Evolutionary conservation across 495 filamentous ascomycete genomes (phyloP).

Genomic region (Choiromyces venosus): DNA sequence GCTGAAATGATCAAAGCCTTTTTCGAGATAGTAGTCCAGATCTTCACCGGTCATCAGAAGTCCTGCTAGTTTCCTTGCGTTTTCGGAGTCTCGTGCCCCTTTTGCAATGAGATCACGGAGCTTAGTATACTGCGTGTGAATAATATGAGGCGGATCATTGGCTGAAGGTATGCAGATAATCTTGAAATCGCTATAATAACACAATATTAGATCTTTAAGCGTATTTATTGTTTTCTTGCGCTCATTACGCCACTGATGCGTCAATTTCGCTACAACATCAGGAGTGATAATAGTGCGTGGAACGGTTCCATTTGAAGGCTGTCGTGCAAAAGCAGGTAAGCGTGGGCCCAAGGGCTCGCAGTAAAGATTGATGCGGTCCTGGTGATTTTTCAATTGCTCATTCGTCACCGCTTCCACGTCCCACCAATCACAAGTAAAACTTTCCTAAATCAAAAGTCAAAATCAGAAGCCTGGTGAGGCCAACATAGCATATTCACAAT

Average conservation of each 20-base stretch:
- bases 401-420: constrained; percentile 38
- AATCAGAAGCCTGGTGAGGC: not conserved
- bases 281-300: not conserved
- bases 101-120: constrained; percentile 23
- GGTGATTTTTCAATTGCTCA: constrained; percentile 24
- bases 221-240: constrained; percentile 19
- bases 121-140: constrained; percentile 30
- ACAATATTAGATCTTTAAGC: constrained; percentile 33
- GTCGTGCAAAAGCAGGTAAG: no score
- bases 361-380: constrained; percentile 22
- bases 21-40: constrained; percentile 28
- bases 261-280: constrained; percentile 9
- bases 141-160: constrained; percentile 23
- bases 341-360: not conserved
- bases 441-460: not conserved
- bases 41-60: constrained; percentile 39
- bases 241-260: constrained; percentile 3
- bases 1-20: constrained; percentile 37
- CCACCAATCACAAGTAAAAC: constrained; percentile 14
- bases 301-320: not conserved
- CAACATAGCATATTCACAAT: not conserved
- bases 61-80: constrained; percentile 28
- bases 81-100: constrained; percentile 24
- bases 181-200: constrained; percentile 36
- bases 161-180: constrained; percentile 38